Evolutionary conservation across 257 asterid genomes (phyloP), one percentile per base, ranked within the genome.

Genomic region (Apocynum venetum): DNA sequence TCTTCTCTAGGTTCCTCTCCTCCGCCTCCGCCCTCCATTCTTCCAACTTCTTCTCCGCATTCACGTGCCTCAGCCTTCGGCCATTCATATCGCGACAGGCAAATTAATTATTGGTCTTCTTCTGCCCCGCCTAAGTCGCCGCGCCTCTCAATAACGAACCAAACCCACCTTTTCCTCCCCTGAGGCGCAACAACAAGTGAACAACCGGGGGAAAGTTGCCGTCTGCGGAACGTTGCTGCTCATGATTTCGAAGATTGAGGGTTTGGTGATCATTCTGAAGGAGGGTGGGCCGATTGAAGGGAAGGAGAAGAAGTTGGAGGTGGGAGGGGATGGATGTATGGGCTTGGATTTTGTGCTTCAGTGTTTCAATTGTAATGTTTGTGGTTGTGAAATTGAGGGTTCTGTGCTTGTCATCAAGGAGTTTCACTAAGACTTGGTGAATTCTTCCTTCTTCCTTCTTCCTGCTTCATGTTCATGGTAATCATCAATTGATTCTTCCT

Each of bases 71-170:
- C 83, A 95, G 76, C 89, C 99, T 91, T 80, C 99, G 86, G 70
- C 99, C 99, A 73, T 91, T 95, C 99, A 95, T 95, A 80, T 96
- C 99, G 87, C 99, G 82, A 78, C 99, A 96, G 15, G 99, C 98
- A 60, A 44, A 94, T n/a, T n/a, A 94, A 81, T 94, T 94, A 73
- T 91, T 93, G 14, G 99, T 90, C 84, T 96, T 96, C 86, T 95
- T 95, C 89, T 96, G 99, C 52, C 99, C 99, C 1, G 98, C 99
- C 81, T 96, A 93, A 4, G 98, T 95, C 55, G 98, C 99, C 17
- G 99, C 96, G 51, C 99, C 97, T 84, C 98, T 85, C 55, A 96
- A 85, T 85, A 96, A 76, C 71, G 98, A 93, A 20, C 98, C 99
- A 52, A 96, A 96, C 44, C 98, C 99, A 35, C 99, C 99, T 86